These are phyloP conservation scores for Astragalus glycyphyllos DNA, from an alignment of 306 rosid species.

Conservation along the genomic window DNA sequence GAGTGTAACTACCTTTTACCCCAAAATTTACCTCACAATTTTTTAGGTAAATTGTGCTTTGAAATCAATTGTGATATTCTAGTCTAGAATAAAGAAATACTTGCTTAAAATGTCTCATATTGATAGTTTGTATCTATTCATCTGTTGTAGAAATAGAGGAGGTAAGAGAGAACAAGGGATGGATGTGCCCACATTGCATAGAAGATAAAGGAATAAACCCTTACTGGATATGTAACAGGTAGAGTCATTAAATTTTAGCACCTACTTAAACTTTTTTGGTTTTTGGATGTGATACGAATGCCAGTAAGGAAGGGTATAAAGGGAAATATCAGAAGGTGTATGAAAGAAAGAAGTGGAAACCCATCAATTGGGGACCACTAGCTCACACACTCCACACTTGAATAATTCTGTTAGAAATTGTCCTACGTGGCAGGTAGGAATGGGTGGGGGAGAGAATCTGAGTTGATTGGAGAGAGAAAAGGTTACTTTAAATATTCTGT, in stretches of 20 bases:
- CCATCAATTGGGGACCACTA: too few species aligned
- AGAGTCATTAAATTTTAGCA: not conserved
- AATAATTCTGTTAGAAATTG: too few species aligned
- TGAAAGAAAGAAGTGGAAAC: too few species aligned
- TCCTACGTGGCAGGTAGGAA: too few species aligned
- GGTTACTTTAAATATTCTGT: too few species aligned
- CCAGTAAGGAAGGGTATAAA: too few species aligned
- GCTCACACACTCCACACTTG: too few species aligned
- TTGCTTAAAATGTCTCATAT: not conserved
- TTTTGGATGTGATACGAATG: too few species aligned
- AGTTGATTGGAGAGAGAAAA: too few species aligned
- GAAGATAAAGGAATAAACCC: slow-evolving; percentile 68
- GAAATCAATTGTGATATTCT: slow-evolving; percentile 8
- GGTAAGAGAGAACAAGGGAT: slow-evolving; percentile 63
- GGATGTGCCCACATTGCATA: slow-evolving; percentile 90
- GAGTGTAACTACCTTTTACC: not conserved
- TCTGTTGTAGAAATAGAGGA: slow-evolving; percentile 64
- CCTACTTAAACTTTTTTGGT: not conserved
- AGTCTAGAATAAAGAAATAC: not conserved
- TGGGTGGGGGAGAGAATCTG: too few species aligned
- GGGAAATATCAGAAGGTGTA: too few species aligned
- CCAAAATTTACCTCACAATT: not conserved
- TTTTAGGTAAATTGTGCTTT: slow-evolving; percentile 10
- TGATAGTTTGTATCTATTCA: slow-evolving; percentile 21
- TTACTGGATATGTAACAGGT: slow-evolving; percentile 90